Base-by-base conservation (phyloP, 2,329 filamentous ascomycete species). In the Hypoxylon sp. region DNA sequence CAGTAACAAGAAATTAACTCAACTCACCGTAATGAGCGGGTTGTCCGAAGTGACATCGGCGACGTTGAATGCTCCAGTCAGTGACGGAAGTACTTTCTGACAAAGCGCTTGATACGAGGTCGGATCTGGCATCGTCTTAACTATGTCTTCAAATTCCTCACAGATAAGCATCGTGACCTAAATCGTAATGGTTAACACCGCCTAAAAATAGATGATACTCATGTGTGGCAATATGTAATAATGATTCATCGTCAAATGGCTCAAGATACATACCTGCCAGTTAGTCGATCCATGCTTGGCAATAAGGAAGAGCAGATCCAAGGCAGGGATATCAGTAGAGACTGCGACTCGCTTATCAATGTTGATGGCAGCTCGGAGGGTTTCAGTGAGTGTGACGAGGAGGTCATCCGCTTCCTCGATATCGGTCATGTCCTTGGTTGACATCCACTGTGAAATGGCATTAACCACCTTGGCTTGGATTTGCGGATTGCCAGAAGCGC, bases 111-210 rank as follows among this genome's bases (percentile, higher is more conserved):
- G 86, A 79, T 95, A 99, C 0, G 90, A 87, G 7, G 92, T 88
- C 6, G 86, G 82, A 22, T 90, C 89, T 1, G 91, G 84, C 65
- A 97, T 87, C 1, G 85, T 86, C 56, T 87, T 84, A 5, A 95
- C 92, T 63, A 98, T 90, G 48, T 96, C 93, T 79, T 98, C 95
- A 76, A 99, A 97, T 0, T 93, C 91, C 80, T 99, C 96, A 37
- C 89, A 92, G 25, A 98, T 92, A 57, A 98, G 85, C 83, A 95
- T 91, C 0, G 91, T 94, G 51, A 98, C 88, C 76, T 77, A 61
- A 46, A 55, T 25, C 17, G 11, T 11, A 61, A 14, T 4, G 13
- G 44, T 70, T 67, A 73, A 68, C 51, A 60, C 4, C 37, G 6
- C 44, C n/a, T 35, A 10, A 6, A 14, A 11, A 30, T 40, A 30